These are phyloP conservation scores for Tetrapisispora pingtungensis DNA, from an alignment of 805 yeast genomes.

Conservation along the genomic window DNA sequence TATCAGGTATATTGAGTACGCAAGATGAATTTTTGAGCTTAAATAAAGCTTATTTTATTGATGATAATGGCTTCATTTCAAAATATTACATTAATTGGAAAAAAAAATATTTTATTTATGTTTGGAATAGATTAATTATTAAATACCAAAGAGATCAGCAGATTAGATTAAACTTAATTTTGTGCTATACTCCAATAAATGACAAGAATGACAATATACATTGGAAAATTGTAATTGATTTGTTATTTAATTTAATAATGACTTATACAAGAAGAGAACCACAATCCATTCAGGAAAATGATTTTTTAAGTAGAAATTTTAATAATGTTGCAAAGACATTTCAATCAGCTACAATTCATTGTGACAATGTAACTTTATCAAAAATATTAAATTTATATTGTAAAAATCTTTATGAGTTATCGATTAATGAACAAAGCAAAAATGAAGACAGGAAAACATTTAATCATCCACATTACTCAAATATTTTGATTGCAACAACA, in stretches of 20 bases:
- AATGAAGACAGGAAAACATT: constrained; percentile 8
- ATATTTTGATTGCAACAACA: constrained; percentile 15
- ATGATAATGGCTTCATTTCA: constrained; percentile 14
- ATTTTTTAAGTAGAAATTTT: constrained; percentile 6
- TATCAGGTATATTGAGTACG: constrained; percentile 20
- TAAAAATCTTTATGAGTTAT: constrained; percentile 7
- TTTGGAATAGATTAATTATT: constrained; percentile 8
- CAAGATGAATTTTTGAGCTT: constrained; percentile 8
- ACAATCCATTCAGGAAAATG: not conserved
- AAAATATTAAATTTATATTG: constrained; percentile 7
- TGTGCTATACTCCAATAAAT: constrained; percentile 10
- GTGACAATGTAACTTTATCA: not conserved
- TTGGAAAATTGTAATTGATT: constrained; percentile 10
- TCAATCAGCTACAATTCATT: constrained; percentile 9
- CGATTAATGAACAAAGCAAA: constrained; percentile 8
- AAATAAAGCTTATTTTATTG: constrained; percentile 16
- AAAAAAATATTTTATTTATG: constrained; percentile 13
- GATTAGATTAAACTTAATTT: not conserved
- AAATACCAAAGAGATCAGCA: not conserved
- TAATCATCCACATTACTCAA: constrained; percentile 10
- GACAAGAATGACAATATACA: constrained; percentile 5
- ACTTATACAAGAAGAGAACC: not conserved
- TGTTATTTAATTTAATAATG: constrained; percentile 5
- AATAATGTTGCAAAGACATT: constrained; percentile 16
- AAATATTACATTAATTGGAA: constrained; percentile 16